Conservation (phyloP, 176 grass and related monocot genomes). For the Juncus inflexus region DNA sequence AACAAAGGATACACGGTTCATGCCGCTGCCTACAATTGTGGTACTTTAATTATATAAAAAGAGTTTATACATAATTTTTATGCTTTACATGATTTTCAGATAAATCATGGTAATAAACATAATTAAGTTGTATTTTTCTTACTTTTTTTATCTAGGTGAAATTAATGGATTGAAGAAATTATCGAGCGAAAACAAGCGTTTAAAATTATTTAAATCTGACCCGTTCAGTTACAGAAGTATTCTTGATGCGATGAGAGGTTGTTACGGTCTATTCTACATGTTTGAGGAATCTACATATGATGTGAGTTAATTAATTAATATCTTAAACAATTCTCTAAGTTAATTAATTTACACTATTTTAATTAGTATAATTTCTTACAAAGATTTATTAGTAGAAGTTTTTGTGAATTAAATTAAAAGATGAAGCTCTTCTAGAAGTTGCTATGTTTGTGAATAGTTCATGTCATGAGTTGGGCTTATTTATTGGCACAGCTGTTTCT, state of each 20-base stretch:
- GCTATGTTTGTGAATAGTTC: neutral
- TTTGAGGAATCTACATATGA: slow-evolving; percentile 62
- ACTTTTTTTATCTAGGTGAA: slow-evolving; percentile 16
- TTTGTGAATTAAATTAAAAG: neutral
- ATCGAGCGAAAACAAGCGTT: slow-evolving; percentile 27
- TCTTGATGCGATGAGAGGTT: slow-evolving; percentile 68
- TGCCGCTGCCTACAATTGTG: slow-evolving; percentile 48
- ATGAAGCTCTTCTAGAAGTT: neutral
- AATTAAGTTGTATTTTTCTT: neutral
- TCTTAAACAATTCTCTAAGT: neutral
- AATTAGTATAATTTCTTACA: no score
- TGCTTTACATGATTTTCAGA: neutral
- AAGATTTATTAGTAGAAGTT: no score
- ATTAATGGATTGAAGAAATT: slow-evolving; percentile 28
- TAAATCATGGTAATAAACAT: neutral
- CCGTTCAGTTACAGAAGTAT: slow-evolving; percentile 93
- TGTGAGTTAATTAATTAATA: slow-evolving; percentile 25
- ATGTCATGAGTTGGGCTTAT: slow-evolving; percentile 40
- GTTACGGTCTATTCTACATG: slow-evolving; percentile 89
- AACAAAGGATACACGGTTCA: slow-evolving; percentile 84
- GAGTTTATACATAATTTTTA: neutral
- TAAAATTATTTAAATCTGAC: slow-evolving; percentile 65
- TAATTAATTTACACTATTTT: neutral
- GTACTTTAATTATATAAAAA: slow-evolving; percentile 8
- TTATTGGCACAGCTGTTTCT: slow-evolving; percentile 57